Conservation (phyloP, 768 basidiomycete genomes). For the Lactifluus echinatus region DNA sequence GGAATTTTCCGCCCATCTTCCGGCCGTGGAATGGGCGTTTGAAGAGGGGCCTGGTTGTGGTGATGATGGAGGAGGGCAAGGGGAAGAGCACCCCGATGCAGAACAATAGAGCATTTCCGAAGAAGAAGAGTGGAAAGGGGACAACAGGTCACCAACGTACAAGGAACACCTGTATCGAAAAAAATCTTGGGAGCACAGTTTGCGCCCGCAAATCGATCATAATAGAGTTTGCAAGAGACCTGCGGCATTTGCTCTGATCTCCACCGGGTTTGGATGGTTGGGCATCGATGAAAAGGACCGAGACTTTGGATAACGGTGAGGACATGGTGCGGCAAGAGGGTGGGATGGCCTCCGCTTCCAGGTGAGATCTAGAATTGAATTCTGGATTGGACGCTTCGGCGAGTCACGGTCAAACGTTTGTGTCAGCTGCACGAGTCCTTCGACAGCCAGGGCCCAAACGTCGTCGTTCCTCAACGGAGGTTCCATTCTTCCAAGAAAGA, state of each 20-base stretch:
- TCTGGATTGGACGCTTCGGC: conserved; percentile 13
- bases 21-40: background rate
- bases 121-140: background rate
- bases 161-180: conserved; percentile 49
- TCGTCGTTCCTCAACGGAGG: background rate
- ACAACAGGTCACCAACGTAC: conserved; percentile 27
- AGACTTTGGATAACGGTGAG: conserved; percentile 39
- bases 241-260: conserved; percentile 1
- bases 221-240: conserved; percentile 21
- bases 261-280: conserved; percentile 11
- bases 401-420: background rate
- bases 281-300: conserved; percentile 44
- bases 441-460: background rate
- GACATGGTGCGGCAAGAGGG: conserved; percentile 36
- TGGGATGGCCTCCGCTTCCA: conserved; percentile 28
- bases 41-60: too few species aligned
- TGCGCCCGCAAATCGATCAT: conserved; percentile 38
- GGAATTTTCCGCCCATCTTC: background rate
- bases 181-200: conserved; percentile 49
- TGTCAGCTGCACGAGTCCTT: background rate
- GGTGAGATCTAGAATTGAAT: conserved; percentile 35
- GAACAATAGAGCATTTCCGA: background rate
- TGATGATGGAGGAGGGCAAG: background rate
- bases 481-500: conserved; percentile 2
- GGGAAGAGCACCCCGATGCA: background rate